Base-by-base conservation (phyloP, 345 rosid species). In the Dimocarpus longan region DNA sequence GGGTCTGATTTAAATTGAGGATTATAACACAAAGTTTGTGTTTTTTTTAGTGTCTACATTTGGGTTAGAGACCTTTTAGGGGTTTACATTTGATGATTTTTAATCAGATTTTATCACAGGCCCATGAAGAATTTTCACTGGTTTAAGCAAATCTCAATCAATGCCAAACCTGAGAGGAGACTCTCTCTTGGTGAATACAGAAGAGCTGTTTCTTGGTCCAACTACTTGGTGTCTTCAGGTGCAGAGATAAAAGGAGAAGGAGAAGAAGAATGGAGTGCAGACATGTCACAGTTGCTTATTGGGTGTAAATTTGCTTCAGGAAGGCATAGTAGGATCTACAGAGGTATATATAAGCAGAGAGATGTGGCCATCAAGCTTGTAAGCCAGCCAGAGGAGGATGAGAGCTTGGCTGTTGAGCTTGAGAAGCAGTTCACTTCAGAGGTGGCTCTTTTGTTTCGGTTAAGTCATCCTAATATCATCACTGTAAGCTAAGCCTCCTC, bases 331-430 rank as follows among this genome's bases (percentile, higher is more conserved):
- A 87, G 97, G 91, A 88, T 92, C 71, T 92, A 92, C 80, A 82
- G 90, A 81, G 97, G 97, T 73, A 81, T 90, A 1, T 92, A 92
- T 68, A 91, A 87, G 86, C 92, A 91, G 75, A 85, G 74, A 76
- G 92, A 89, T 78, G 97, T 91, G 24, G 97, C 97, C 7, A 90
- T 92, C 77, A 92, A 92, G 90, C 85, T 92, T 52, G 80, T 91
- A 44, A 88, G 94, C 80, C 93, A 90, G 82, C 97, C 94, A 9
- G 88, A 89, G 84, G 97, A 92, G 70, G 97, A 92, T 72, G 94
- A 80, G 82, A 82, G 80, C 73, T 80, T 90, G 86, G 97, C 94
- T 71, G 52, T 73, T 40, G 26, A 82, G 81, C 89, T 92, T 79
- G 93, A 92, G 82, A 85, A 83, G 72, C 94, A 92, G 74, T 92